These are phyloP conservation scores for Striga asiatica DNA, from an alignment of 257 asterid species.

Conservation along the genomic window DNA sequence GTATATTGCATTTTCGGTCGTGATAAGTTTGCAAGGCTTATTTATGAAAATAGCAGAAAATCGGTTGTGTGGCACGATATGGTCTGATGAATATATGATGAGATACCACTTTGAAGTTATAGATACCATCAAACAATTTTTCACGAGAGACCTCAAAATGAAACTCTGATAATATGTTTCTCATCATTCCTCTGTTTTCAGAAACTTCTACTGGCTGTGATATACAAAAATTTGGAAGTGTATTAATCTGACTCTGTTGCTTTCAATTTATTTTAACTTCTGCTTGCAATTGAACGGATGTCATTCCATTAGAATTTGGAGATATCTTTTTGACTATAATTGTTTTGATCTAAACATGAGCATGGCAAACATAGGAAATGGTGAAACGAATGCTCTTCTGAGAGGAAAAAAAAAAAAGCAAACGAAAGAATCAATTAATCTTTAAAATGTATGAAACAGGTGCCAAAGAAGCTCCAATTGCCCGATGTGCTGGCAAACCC, in stretches of 20 bases:
- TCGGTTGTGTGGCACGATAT: too few species aligned
- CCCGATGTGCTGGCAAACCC: constrained; percentile 93
- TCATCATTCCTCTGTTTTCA: neutral
- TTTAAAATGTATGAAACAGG: constrained; percentile 38
- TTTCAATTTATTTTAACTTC: neutral
- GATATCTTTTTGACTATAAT: neutral
- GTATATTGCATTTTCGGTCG: neutral
- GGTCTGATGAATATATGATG: too few species aligned
- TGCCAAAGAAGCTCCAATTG: constrained; percentile 94
- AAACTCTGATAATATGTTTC: too few species aligned
- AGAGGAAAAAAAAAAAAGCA: too few species aligned
- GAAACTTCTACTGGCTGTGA: neutral
- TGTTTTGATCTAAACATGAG: neutral
- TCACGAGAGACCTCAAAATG: too few species aligned
- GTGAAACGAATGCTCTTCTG: too few species aligned
- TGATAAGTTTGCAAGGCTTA: neutral
- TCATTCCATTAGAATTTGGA: neutral
- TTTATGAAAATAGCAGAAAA: neutral
- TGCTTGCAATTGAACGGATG: too few species aligned
- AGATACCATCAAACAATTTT: too few species aligned
- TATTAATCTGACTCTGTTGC: neutral
- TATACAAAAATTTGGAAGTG: neutral
- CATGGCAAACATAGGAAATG: neutral
- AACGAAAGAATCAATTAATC: too few species aligned
- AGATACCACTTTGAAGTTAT: too few species aligned